Evolutionary conservation across 805 yeast genomes (phyloP), one percentile per base, ranked within the genome.

Genomic region (Lipomyces sp.): DNA sequence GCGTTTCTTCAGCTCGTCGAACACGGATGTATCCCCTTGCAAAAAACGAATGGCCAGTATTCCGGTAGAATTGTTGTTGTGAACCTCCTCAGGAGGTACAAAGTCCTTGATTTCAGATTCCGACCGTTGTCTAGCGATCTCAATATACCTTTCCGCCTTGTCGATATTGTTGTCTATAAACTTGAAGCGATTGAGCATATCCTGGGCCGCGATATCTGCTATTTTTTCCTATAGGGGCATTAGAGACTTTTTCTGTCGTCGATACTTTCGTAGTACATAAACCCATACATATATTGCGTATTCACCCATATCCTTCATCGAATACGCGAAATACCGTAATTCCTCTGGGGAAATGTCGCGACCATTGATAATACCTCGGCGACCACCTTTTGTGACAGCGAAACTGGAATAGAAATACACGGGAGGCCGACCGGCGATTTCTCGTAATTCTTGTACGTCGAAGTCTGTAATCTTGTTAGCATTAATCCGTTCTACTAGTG

Each of bases 341-440:
- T 66, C 66, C 48, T 66, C 69, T 15, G 62, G 65, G 4, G 69
- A 63, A 13, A 63, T 55, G 35, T 66, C 69, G 11, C 69, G 64
- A 18, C 51, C 50, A n/a, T 56, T 53, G 53, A 66, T 57, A 18
- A 63, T 59, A 6, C 57, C 53, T 15, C 37, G 32, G 24, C 45
- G 54, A 3, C 60, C 60, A 2, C 55, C 57, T 18, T 53, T 48
- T n/a, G 63, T 34, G 34, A 62, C 55, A 13, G 57, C 63, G 15
- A 50, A 45, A 50, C 60, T 48, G 11, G 68, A 57, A 45, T 42
- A 55, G 29, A 37, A n/a, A 37, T 57, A 64, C 10, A 58, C 65
- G 2, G 65, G 67, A 18, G 66, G 66, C 7, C 45, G n/a, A 10
- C 4, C 37, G 57, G 45, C 24, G 34, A 63, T 59, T 15, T 42